phyloP scores from a whole-genome alignment of 2,329 filamentous ascomycete species.

The Colletotrichum sp. region DNA sequence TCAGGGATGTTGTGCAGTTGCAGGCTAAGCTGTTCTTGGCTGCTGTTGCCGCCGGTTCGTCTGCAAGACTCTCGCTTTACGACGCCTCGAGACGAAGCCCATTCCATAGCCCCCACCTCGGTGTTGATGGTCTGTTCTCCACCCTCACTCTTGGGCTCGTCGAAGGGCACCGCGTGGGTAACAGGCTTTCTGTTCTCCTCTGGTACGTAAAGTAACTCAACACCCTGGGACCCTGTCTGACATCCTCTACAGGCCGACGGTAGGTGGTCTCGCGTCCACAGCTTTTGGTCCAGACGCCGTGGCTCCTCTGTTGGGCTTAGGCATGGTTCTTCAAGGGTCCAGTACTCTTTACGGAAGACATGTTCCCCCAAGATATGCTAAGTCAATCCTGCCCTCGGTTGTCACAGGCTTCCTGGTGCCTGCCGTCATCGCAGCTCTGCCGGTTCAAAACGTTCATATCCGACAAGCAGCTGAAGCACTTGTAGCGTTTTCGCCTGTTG shows the following conservation, averaged over 20 bases:
- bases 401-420: background rate
- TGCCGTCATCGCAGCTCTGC: background rate
- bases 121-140: background rate
- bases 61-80: no score
- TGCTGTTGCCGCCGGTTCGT: background rate
- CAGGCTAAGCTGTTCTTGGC: background rate
- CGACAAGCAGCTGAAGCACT: background rate
- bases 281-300: background rate
- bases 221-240: background rate
- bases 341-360: background rate
- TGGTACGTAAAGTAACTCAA: background rate
- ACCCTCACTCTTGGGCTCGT: background rate
- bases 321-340: background rate
- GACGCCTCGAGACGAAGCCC: background rate
- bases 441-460: background rate
- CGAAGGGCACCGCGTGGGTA: background rate
- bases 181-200: background rate
- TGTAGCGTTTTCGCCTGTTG: background rate
- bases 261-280: background rate
- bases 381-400: background rate
- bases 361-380: background rate
- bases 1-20: background rate
- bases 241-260: background rate
- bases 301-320: background rate
- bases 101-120: background rate